These are phyloP conservation scores for Yamadazyma taylorii DNA, from an alignment of 1,139 yeast genomes.

Conservation along the genomic window DNA sequence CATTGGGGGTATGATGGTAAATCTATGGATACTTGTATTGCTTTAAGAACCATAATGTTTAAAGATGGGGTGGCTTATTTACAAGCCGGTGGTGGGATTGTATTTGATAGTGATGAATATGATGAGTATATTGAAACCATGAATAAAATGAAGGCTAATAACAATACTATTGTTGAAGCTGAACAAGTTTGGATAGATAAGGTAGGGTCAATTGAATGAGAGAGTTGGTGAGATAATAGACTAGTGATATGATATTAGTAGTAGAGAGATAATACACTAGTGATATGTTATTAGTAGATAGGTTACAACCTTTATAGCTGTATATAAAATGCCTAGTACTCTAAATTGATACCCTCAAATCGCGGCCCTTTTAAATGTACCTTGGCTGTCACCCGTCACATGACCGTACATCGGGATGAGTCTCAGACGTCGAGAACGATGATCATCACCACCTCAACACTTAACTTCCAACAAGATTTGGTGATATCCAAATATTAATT, in stretches of 20 bases:
- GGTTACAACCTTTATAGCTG: too few species aligned
- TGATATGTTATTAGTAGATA: too few species aligned
- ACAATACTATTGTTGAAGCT: slow-evolving; percentile 85
- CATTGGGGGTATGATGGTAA: slow-evolving; percentile 94
- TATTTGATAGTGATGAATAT: slow-evolving; percentile 88
- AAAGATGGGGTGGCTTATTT: slow-evolving; percentile 88
- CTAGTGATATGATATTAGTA: neutral
- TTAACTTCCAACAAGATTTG: too few species aligned
- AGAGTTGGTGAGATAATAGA: neutral
- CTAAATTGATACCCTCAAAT: too few species aligned
- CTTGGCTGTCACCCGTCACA: neutral
- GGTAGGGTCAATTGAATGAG: slow-evolving; percentile 28
- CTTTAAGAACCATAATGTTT: slow-evolving; percentile 92
- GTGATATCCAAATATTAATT: too few species aligned
- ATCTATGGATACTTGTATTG: slow-evolving; percentile 96
- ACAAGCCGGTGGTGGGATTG: slow-evolving; percentile 99
- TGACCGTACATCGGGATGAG: neutral
- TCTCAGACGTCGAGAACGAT: slow-evolving; percentile 9
- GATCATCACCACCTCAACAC: slow-evolving; percentile 11
- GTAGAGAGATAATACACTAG: too few species aligned
- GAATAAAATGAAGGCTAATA: slow-evolving; percentile 95
- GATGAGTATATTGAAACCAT: slow-evolving; percentile 96
- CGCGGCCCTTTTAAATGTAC: too few species aligned
- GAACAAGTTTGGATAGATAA: slow-evolving; percentile 72
- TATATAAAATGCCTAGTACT: too few species aligned